Evolutionary conservation across 2,329 filamentous ascomycete species (phyloP), one percentile per base, ranked within the genome.

Genomic region (Blastomyces emzantsi): DNA sequence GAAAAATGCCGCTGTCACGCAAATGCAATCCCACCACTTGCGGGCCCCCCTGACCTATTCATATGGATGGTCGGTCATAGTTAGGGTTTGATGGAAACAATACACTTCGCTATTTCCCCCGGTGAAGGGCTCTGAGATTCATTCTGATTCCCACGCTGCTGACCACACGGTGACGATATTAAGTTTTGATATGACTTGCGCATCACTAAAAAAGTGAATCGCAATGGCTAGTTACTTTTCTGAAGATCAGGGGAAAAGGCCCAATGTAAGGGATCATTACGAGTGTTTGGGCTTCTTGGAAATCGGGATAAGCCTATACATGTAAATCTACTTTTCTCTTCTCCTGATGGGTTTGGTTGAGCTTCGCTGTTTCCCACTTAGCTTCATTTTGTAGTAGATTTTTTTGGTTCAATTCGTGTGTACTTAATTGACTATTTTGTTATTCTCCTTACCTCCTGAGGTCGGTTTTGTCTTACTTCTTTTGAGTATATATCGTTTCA

Each of bases 121-220:
- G 84, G 64, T 76, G 82, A 76, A 88, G 3, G 88, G 89, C 64
- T 88, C 91, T 74, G 86, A 85, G 72, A 83, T 92, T 68, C 76
- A 89, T 72, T 91, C 91, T 77, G 82, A 84, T 68, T 91, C 91
- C 80, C 79, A 86, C 76, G 82, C 83, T 69, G 78, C 82, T 74
- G 91, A 91, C 81, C 89, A 92, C 81, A 90, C 87, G 36, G 85
- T 83, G 63, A 89, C 88, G n/a, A n/a, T 1, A 76, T 90, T 88
- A 45, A 79, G 82, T 28, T 91, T 91, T 70, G 79, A 79, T 61
- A 79, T 78, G 1, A 89, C 89, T n/a, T 92, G 89, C 76, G 80
- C 82, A 59, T 77, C 82, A 57, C 80, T 89, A 69, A 13, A 56
- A 15, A 25, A 47, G 33, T 77, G 79, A 2, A 77, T 83, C 73